Percentiles rank a stretch among this genome's conserved stretches.
These are phyloP conservation scores for Diaporthe sp. DNA, from an alignment of 2,329 filamentous ascomycete genomes.

Conservation along the genomic window DNA sequence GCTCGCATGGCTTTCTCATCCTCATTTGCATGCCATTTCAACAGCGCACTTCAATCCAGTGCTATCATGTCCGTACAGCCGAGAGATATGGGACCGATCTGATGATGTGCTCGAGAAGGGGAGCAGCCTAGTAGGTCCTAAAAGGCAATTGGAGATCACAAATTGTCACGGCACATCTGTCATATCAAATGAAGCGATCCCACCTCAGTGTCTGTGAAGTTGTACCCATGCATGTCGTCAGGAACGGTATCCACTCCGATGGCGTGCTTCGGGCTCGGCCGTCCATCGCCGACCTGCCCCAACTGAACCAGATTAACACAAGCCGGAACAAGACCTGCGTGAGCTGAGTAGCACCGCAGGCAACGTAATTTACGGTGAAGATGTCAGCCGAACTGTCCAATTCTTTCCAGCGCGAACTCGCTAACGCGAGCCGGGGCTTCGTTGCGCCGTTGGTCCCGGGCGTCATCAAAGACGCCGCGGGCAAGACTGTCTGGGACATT, in stretches of 20 bases:
- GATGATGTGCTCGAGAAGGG: neutral
- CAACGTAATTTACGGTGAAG: neutral
- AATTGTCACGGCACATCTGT: neutral
- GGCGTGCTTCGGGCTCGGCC: conserved; percentile 20
- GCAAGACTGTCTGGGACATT: conserved; percentile 48
- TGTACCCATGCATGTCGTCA: neutral
- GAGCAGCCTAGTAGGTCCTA: neutral
- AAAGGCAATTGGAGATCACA: neutral
- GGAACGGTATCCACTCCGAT: conserved; percentile 8
- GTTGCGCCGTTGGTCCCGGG: conserved; percentile 37
- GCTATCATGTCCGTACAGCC: neutral
- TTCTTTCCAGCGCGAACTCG: conserved; percentile 40
- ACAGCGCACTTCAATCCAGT: too few relatives aligned
- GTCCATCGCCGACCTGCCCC: neutral
- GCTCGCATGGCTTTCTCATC: too few relatives aligned
- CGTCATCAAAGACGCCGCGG: conserved; percentile 40
- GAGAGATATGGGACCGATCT: neutral
- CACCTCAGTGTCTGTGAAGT: neutral
- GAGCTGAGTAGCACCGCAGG: neutral
- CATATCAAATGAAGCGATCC: neutral
- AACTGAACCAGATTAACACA: neutral
- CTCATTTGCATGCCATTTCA: too few relatives aligned
- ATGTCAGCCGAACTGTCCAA: neutral
- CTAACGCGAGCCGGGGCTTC: conserved; percentile 42
- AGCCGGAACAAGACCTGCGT: neutral